Evolutionary conservation across 352 stramenopile genomes (phyloP), one percentile per base, ranked within the genome.

Genomic region (Phytophthora brassicae): DNA sequence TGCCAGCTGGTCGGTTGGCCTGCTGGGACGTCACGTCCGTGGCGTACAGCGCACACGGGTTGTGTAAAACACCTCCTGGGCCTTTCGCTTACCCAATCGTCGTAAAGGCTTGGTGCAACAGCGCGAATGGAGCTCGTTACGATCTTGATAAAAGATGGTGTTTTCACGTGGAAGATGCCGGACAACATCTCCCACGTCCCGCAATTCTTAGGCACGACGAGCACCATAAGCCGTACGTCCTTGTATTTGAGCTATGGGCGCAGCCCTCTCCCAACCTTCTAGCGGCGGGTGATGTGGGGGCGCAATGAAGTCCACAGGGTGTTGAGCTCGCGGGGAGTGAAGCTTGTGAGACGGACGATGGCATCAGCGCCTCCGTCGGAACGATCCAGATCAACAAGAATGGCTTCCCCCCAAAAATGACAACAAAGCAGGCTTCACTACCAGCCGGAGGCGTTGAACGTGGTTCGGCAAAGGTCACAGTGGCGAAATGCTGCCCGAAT

Each of bases 11-110:
- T 11, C 22, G n/a, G 23, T 41, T 57, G 11, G 22, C 36, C 36
- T 46, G 49, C 4, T 56, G 49, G 12, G 46, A 46, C 20, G 49
- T 56, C 1, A 56, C 49, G 13, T 56, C 49, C 7, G 31, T 38
- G 2, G 35, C 49, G 22, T 47, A 56, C 49, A 56, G 17, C 20
- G 33, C 49, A 12, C 20, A 47, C 36, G 50, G 50, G 6, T 56
- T 33, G 11, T 56, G 33, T 16, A 19, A 3, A 6, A 56, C 31
- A n/a, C 2, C 31, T 38, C 28, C 7, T 38, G 7, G 31, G 7
- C 6, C 16, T 11, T 12, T 16, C 31, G 31, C n/a, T 3, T 3
- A 38, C 4, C 31, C 31, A 38, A 2, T 11, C 12, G 12, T 38
- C 31, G 31, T 38, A 38, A 11, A 38, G 9, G 14, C 22, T 20